These are phyloP conservation scores for Metarhizium humberi DNA, from an alignment of 2,329 filamentous ascomycete species.

Conservation along the genomic window DNA sequence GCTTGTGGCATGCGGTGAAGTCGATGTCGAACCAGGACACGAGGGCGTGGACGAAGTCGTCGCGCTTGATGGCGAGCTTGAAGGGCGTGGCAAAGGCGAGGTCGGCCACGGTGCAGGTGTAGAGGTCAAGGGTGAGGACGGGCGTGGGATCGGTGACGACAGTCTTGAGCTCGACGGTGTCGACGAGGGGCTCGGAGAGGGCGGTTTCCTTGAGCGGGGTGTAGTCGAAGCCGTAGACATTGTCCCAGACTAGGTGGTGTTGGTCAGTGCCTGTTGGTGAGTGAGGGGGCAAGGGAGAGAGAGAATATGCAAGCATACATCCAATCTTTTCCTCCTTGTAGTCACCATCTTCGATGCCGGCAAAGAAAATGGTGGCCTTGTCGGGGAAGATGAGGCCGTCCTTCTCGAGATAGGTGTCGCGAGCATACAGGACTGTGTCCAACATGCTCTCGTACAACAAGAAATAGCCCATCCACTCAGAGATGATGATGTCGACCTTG, in stretches of 20 bases:
- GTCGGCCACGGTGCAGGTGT: constrained; percentile 77
- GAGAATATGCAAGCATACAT: constrained; percentile 52
- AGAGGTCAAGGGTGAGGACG: constrained; percentile 84
- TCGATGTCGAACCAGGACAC: constrained; percentile 99
- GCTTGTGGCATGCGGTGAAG: constrained; percentile 97
- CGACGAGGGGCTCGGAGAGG: constrained; percentile 89
- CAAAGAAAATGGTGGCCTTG: constrained; percentile 95
- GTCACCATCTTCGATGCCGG: constrained; percentile 95
- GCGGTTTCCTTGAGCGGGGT: constrained; percentile 87
- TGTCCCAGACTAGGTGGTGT: constrained; percentile 76
- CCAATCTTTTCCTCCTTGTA: constrained; percentile 99
- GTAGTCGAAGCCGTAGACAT: constrained; percentile 98
- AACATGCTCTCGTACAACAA: constrained; percentile 98
- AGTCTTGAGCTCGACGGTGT: constrained; percentile 95
- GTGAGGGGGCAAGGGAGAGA: neutral
- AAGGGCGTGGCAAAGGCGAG: constrained; percentile 78
- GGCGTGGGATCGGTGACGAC: constrained; percentile 85
- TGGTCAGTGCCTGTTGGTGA: neutral
- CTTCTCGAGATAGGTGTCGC: constrained; percentile 80
- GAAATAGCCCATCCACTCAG: constrained; percentile 99
- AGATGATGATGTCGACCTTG: constrained; percentile 98
- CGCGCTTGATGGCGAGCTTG: constrained; percentile 65
- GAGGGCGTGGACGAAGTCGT: constrained; percentile 92
- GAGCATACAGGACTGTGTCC: constrained; percentile 93
- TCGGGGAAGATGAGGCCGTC: constrained; percentile 96